Evolutionary conservation across 1,284 basidiomycete species (phyloP).

Genomic region (Ustilago curta): DNA sequence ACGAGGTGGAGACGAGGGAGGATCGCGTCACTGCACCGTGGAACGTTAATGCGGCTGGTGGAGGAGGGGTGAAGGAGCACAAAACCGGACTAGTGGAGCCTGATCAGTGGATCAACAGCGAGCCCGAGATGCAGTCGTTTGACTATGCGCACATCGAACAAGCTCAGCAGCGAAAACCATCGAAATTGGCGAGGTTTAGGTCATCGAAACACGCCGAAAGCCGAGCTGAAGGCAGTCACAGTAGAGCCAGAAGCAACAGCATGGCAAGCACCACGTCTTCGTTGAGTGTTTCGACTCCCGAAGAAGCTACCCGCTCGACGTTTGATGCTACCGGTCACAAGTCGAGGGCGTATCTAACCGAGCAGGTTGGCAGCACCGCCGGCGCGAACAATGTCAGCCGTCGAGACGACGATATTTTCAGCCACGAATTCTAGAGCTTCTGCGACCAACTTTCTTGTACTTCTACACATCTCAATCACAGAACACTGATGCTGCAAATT

Average conservation of each 20-base stretch:
- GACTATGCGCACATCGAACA: constrained; percentile 1
- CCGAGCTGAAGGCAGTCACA: not conserved
- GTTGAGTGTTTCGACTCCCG: constrained; percentile 14
- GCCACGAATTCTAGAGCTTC: constrained; percentile 27
- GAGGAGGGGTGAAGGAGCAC: constrained; percentile 3
- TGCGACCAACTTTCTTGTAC: not conserved
- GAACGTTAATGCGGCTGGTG: constrained; percentile 9
- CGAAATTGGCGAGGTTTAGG: constrained; percentile 15
- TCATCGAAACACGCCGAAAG: not conserved
- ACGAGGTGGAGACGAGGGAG: constrained; percentile 1
- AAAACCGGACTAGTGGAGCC: constrained; percentile 33
- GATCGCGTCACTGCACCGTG: constrained; percentile 7
- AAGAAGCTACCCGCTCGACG: constrained; percentile 8
- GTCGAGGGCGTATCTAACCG: too few species aligned
- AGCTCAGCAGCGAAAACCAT: constrained; percentile 1
- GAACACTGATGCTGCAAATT: not conserved
- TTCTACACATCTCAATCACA: not conserved
- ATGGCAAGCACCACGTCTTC: constrained; percentile 15
- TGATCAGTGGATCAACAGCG: constrained; percentile 39
- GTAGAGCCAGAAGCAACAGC: constrained; percentile 3
- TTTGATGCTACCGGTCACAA: too few species aligned
- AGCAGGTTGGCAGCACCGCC: too few species aligned
- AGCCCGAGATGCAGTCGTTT: constrained; percentile 7
- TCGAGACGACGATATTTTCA: constrained; percentile 25
- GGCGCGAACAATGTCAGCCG: not conserved